phyloP scores from a whole-genome alignment of 352 stramenopile species.

The Albugo candida region DNA sequence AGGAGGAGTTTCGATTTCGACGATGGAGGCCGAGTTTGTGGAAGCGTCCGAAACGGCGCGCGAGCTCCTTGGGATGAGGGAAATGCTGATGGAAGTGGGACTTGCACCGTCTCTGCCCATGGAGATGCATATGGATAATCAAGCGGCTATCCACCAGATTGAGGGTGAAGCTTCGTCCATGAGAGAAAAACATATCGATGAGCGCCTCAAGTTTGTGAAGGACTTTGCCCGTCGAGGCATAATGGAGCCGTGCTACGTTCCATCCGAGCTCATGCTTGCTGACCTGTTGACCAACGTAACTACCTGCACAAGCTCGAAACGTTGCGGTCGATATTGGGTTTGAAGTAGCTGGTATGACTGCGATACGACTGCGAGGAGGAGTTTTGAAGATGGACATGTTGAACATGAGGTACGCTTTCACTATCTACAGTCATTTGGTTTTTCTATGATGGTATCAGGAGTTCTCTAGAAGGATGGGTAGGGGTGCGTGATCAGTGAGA shows the following conservation, averaged over 20 bases:
- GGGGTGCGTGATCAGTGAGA: no score
- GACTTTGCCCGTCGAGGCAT: background rate
- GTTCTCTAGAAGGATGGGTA: no score
- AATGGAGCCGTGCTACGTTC: background rate
- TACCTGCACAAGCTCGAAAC: background rate
- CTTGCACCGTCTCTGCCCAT: background rate
- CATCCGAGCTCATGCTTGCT: background rate
- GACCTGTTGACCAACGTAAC: background rate
- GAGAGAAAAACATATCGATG: background rate
- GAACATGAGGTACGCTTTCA: no score
- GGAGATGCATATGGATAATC: background rate
- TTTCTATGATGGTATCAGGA: no score
- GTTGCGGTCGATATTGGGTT: no score
- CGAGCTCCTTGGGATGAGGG: background rate
- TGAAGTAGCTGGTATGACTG: no score
- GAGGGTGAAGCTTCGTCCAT: background rate
- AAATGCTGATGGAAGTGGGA: background rate
- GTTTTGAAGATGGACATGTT: no score
- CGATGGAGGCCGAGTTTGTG: conserved; percentile 9
- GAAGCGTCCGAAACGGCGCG: background rate
- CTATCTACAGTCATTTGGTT: no score
- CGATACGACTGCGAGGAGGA: no score
- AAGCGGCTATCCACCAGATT: background rate
- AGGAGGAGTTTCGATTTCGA: background rate
- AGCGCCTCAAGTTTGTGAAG: background rate